Evolutionary conservation across 371 early-diverging fungal species (phyloP).

Genomic region (Mortierella sp.): DNA sequence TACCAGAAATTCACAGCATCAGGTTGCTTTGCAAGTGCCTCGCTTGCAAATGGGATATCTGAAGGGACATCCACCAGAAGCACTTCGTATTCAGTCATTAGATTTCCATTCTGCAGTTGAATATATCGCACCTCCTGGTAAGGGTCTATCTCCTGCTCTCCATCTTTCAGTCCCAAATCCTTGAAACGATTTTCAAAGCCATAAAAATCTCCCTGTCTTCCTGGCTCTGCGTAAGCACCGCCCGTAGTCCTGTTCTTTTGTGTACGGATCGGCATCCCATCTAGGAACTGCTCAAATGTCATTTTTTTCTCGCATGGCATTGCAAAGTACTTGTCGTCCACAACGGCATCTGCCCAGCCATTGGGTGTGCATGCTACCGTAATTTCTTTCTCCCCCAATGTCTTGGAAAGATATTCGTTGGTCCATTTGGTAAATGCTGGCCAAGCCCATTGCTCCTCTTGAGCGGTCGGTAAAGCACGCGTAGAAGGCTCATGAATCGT

Average conservation of each 20-base stretch:
- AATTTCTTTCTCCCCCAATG: conserved; percentile 62
- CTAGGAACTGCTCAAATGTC: conserved; percentile 69
- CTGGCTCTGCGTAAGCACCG: conserved; percentile 26
- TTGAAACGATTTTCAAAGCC: not conserved
- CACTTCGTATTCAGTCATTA: conserved; percentile 66
- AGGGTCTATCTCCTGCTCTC: conserved; percentile 9
- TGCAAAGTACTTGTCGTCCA: conserved; percentile 73
- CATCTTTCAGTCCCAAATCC: conserved; percentile 3
- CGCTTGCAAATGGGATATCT: conserved; percentile 72
- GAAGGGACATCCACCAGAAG: conserved; percentile 72
- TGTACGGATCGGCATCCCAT: conserved; percentile 54
- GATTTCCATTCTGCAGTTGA: conserved; percentile 80
- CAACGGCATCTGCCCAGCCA: conserved; percentile 78
- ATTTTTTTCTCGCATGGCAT: conserved; percentile 75
- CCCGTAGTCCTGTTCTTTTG: not conserved
- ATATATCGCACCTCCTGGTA: conserved; percentile 69
- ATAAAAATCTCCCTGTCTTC: not conserved
- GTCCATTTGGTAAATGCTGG: conserved; percentile 75
- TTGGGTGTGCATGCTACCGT: conserved; percentile 71
- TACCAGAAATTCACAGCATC: conserved; percentile 90
- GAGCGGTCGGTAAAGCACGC: conserved; percentile 20
- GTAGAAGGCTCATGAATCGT: conserved; percentile 22
- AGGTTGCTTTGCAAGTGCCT: conserved; percentile 70
- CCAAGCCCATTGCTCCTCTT: conserved; percentile 62
- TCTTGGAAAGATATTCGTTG: conserved; percentile 66